These are phyloP conservation scores for Vaucheria bursata DNA, from an alignment of 352 stramenopile genomes.

Conservation along the genomic window DNA sequence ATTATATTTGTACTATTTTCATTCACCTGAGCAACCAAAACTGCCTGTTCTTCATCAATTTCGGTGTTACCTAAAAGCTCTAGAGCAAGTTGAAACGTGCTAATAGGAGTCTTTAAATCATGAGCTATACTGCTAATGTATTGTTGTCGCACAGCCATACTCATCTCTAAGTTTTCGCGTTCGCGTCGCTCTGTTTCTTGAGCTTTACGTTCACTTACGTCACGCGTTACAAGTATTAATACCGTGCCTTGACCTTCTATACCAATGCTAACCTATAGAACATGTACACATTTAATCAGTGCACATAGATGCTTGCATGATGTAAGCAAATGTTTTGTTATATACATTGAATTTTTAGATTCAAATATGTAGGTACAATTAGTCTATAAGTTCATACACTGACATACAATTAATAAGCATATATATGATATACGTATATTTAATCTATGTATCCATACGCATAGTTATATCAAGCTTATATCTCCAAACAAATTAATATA, in stretches of 20 bases:
- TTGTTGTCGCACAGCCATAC: constrained; percentile 11
- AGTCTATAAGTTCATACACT: too few species aligned
- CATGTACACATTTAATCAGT: too few species aligned
- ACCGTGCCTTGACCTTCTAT: constrained; percentile 11
- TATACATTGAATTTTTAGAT: too few species aligned
- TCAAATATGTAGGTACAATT: too few species aligned
- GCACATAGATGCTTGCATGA: too few species aligned
- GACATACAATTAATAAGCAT: too few species aligned
- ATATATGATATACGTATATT: too few species aligned
- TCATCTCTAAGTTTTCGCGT: constrained; percentile 5
- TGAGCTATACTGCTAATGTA: constrained; percentile 17
- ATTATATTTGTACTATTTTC: too few species aligned
- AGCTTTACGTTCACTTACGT: constrained; percentile 8
- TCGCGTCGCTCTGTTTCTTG: constrained; percentile 3
- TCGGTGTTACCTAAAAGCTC: not conserved
- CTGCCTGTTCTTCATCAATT: constrained; percentile 3
- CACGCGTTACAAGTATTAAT: constrained; percentile 8
- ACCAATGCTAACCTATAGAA: not conserved
- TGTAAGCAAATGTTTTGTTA: too few species aligned
- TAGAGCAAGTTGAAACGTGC: constrained; percentile 15
- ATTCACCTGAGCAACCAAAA: constrained; percentile 8
- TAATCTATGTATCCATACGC: too few species aligned
- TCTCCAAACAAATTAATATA: too few species aligned
- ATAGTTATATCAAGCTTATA: too few species aligned
- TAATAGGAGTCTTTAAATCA: constrained; percentile 26